Evolutionary conservation across 1,284 basidiomycete species (phyloP).

Genomic region (Wolfiporia cocos): DNA sequence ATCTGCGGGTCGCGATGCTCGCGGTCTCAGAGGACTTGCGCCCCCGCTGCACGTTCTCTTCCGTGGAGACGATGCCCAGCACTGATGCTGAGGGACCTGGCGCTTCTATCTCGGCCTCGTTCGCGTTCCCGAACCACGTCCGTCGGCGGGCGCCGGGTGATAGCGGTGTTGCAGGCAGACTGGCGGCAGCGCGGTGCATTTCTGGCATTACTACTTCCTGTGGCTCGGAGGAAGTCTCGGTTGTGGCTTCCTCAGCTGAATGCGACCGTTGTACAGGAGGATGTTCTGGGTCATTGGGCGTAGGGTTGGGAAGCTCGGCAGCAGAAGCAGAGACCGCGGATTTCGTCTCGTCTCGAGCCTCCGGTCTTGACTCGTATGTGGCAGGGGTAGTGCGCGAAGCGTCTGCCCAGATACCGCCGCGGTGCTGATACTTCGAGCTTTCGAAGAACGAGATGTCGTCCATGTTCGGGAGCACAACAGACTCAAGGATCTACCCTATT

Average conservation of each 20-base stretch:
- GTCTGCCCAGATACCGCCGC: conserved; percentile 90
- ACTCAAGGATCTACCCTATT: conserved; percentile 76
- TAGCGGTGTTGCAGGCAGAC: conserved; percentile 11
- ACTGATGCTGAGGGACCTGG: conserved; percentile 11
- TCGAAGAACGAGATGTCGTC: conserved; percentile 97
- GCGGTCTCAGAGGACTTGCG: conserved; percentile 5
- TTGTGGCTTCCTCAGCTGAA: conserved; percentile 25
- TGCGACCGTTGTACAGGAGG: conserved; percentile 23
- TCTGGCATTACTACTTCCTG: conserved; percentile 11
- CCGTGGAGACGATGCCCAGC: too few species aligned
- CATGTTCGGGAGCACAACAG: conserved; percentile 94
- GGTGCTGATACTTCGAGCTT: conserved; percentile 54
- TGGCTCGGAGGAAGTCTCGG: conserved; percentile 1
- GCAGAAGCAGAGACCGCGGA: conserved; percentile 15
- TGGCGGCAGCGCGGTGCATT: conserved; percentile 14
- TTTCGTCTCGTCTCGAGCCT: conserved; percentile 18
- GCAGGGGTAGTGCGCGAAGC: conserved; percentile 63
- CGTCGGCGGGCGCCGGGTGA: conserved; percentile 23
- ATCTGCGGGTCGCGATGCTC: conserved; percentile 7
- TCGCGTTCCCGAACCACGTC: conserved; percentile 32
- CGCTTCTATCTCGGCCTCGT: conserved; percentile 22
- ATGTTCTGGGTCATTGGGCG: conserved; percentile 15
- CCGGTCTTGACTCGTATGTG: too few species aligned
- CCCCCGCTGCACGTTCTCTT: conserved; percentile 6
- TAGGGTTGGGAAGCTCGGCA: conserved; percentile 15